Conservation (phyloP, 768 basidiomycete genomes). For the Lactarius deliciosus region DNA sequence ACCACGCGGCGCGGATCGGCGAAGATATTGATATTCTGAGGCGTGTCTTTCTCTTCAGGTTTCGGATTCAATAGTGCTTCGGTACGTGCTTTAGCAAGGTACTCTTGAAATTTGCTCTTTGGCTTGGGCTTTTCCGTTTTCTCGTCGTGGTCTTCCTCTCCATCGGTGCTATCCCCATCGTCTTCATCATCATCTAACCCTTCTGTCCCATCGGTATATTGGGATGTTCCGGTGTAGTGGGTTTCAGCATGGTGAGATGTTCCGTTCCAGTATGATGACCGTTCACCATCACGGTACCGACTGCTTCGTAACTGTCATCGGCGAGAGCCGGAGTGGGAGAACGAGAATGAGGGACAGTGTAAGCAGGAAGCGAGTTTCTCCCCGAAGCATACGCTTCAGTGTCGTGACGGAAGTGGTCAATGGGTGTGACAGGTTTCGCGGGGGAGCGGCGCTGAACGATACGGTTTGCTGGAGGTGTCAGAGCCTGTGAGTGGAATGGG, state of each 20-base stretch:
- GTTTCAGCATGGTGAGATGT: slow-evolving; percentile 13
- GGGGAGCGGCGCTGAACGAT: no score
- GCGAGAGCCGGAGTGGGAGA: slow-evolving; percentile 75
- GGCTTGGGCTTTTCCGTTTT: slow-evolving; percentile 22
- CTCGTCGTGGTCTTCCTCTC: slow-evolving; percentile 32
- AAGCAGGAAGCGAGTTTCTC: slow-evolving; percentile 48
- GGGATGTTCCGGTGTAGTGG: slow-evolving; percentile 10
- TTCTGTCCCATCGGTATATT: slow-evolving; percentile 15
- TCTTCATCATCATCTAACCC: slow-evolving; percentile 29
- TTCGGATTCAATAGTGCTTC: slow-evolving; percentile 37
- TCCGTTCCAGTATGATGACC: slow-evolving; percentile 50
- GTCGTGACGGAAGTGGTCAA: slow-evolving; percentile 65
- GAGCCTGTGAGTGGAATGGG: no score
- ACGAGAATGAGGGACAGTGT: slow-evolving; percentile 59
- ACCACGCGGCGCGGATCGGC: slow-evolving; percentile 22
- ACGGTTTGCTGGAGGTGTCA: no score
- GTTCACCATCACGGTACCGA: slow-evolving; percentile 55
- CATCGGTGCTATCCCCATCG: slow-evolving; percentile 37
- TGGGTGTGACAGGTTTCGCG: slow-evolving; percentile 33
- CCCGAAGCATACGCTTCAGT: slow-evolving; percentile 70
- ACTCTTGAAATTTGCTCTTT: slow-evolving; percentile 23
- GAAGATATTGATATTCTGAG: slow-evolving; percentile 28
- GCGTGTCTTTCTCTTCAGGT: slow-evolving; percentile 32
- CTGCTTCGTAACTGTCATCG: slow-evolving; percentile 69
- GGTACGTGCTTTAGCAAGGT: slow-evolving; percentile 11